Base-by-base conservation (phyloP, 768 basidiomycete genomes). In the Suillus paluster region DNA sequence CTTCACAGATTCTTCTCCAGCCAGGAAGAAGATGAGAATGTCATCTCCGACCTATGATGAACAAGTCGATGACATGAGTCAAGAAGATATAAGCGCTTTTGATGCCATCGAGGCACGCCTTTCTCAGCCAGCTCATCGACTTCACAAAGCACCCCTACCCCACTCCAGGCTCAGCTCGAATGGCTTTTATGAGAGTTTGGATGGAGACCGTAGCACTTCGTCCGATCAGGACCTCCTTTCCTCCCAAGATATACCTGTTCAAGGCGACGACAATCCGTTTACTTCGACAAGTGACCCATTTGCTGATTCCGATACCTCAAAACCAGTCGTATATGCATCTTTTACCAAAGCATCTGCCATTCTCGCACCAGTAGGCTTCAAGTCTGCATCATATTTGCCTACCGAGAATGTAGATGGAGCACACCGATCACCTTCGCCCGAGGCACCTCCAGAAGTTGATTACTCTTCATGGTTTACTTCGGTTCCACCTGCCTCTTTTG, bases 31-130 rank as follows among this genome's bases (percentile, higher is more conserved):
- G 23, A 83, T 84, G 65, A 80, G 89, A 45, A 79, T 89, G 33
- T 87, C 88, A 0, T 89, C 88, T 1, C 88, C 89, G 1, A 84
- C 84, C 23, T 88, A 86, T 63, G 88, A 89, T 63, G 77, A 80
- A 50, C 82, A 82, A 64, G 68, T 84, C 25, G 75, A 64, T 8
- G 82, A 82, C 23, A 70, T 86, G 58, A 89, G 81, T 56, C 81
- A 84, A 62, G 82, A 85, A 38, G 83, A 88, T 59, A 70, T 89
- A 12, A 75, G 76, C 39, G 86, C 83, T 4, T 81, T 86, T 49
- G 86, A 88, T 68, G 77, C 76, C 41, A 70, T 87, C 12, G 83
- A 87, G 33, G 75, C 77, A 6, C 73, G 68, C 50, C 73, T 84
- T 1, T 81, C 83, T 6, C 84, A 84, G 50, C 55, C 21, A 8